phyloP scores from a whole-genome alignment of 2,329 filamentous ascomycete species.

The Mycosphaerella sp. region DNA sequence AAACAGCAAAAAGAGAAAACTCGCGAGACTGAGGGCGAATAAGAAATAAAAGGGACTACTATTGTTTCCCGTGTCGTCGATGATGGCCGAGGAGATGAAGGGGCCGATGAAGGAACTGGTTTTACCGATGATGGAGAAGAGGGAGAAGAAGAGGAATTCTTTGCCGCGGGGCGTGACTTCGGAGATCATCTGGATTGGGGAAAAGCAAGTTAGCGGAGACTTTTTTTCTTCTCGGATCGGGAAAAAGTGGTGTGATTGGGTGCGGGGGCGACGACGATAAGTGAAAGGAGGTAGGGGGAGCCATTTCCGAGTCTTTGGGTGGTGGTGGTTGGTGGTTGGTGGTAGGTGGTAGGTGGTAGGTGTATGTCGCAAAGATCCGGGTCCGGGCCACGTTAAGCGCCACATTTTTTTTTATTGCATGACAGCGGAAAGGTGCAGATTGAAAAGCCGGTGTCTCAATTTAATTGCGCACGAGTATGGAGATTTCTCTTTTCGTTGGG shows the following conservation, averaged over 20 bases:
- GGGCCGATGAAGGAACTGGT: constrained; percentile 63
- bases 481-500: not conserved
- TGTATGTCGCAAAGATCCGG: not conserved
- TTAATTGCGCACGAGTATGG: not conserved
- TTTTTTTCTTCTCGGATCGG: too few species aligned
- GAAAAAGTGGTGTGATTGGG: not conserved
- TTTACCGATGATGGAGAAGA: constrained; percentile 64
- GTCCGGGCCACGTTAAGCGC: not conserved
- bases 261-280: not conserved
- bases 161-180: constrained; percentile 62
- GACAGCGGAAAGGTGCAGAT: constrained; percentile 6
- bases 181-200: constrained; percentile 50
- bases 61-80: constrained; percentile 55
- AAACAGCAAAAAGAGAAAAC: constrained; percentile 47
- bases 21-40: constrained; percentile 52
- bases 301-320: not conserved
- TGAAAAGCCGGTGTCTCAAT: not conserved
- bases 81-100: constrained; percentile 62
- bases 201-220: too few species aligned
- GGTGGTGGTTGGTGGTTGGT: not conserved
- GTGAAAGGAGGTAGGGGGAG: too few species aligned
- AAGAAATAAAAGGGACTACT: constrained; percentile 62
- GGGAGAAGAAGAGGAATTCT: constrained; percentile 35
- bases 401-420: not conserved
- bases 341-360: not conserved